Percentiles rank a stretch among this genome's conserved stretches.
Conservation (phyloP, 2,329 filamentous ascomycete genomes). For the Capronia coronata region DNA sequence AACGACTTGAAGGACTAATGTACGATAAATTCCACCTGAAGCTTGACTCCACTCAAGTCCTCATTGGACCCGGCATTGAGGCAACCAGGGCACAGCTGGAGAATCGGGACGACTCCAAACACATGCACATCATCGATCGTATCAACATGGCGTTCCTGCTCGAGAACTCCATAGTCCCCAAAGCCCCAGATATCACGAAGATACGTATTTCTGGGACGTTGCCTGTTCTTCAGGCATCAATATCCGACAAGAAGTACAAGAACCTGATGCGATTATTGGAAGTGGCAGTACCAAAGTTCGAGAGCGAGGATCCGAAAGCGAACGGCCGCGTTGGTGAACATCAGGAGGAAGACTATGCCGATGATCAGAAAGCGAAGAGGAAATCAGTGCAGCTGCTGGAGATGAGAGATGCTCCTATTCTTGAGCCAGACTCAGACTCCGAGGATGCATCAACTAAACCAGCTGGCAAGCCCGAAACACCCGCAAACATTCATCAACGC, state of each 20-base stretch:
- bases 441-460: slow-evolving; percentile 57
- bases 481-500: slow-evolving; percentile 66
- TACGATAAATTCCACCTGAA: slow-evolving; percentile 96
- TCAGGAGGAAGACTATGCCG: slow-evolving; percentile 30
- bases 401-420: slow-evolving; percentile 67
- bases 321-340: slow-evolving; percentile 34
- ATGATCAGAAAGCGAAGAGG: slow-evolving; percentile 31
- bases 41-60: slow-evolving; percentile 85
- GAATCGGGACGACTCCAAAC: slow-evolving; percentile 59
- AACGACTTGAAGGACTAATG: slow-evolving; percentile 83
- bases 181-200: slow-evolving; percentile 85
- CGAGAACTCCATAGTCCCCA: slow-evolving; percentile 95
- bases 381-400: slow-evolving; percentile 38
- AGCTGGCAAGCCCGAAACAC: slow-evolving; percentile 55
- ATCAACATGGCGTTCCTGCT: slow-evolving; percentile 97
- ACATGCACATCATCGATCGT: slow-evolving; percentile 84
- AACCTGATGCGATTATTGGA: slow-evolving; percentile 93
- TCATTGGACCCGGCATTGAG: slow-evolving; percentile 89
- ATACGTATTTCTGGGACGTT: slow-evolving; percentile 86
- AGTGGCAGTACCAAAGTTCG: slow-evolving; percentile 83
- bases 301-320: slow-evolving; percentile 39
- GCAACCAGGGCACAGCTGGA: slow-evolving; percentile 78
- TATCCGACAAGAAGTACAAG: slow-evolving; percentile 96
- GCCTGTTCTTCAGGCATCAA: slow-evolving; percentile 81
- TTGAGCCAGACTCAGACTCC: slow-evolving; percentile 61